These are phyloP conservation scores for Blastobotrys robertii DNA, from an alignment of 805 yeast species.

Conservation along the genomic window DNA sequence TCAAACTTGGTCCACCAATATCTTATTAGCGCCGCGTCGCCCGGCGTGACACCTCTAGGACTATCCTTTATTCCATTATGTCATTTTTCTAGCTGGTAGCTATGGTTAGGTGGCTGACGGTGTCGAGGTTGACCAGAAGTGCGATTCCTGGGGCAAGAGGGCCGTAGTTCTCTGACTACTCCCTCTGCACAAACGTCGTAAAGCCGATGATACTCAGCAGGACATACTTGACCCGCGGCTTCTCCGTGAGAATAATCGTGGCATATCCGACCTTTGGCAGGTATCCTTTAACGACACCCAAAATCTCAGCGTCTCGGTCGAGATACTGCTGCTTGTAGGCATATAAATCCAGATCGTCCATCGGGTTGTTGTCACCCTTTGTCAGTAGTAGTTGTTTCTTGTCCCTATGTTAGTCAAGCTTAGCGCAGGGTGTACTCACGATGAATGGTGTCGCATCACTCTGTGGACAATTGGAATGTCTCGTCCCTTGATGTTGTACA, in stretches of 20 bases:
- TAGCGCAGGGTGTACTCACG: constrained; percentile 21
- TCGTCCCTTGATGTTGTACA: constrained; percentile 71
- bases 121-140: no score
- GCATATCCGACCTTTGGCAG: constrained; percentile 84
- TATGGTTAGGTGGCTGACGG: no score
- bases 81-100: no score
- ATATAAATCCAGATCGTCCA: constrained; percentile 82
- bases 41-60: no score
- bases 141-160: no score
- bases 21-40: background rate
- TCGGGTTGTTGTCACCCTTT: constrained; percentile 92
- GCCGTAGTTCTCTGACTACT: no score
- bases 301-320: constrained; percentile 65
- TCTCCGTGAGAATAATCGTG: constrained; percentile 85
- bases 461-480: constrained; percentile 95
- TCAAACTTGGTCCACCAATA: no score
- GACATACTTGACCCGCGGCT: constrained; percentile 69
- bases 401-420: constrained; percentile 12
- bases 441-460: constrained; percentile 73
- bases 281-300: constrained; percentile 83
- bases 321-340: constrained; percentile 67
- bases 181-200: constrained; percentile 53
- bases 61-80: no score
- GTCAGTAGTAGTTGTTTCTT: constrained; percentile 67
- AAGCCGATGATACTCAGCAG: constrained; percentile 67